Evolutionary conservation across 495 filamentous ascomycete genomes (phyloP).

Genomic region (Podospora australis): DNA sequence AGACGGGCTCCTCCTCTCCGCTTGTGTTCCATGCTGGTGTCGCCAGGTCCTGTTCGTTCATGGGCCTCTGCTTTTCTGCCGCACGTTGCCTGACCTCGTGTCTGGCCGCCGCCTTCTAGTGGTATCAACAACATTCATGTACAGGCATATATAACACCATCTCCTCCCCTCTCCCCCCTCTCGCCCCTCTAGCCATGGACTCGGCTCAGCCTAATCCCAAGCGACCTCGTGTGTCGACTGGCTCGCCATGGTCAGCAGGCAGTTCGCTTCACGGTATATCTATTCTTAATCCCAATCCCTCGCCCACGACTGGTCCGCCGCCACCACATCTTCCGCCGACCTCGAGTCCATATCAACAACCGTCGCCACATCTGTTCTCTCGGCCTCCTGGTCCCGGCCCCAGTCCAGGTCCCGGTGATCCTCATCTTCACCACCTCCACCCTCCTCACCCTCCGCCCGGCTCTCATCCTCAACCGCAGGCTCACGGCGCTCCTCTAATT

Average conservation of each 20-base stretch:
- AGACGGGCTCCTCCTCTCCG: slow-evolving; percentile 10
- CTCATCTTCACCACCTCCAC: neutral
- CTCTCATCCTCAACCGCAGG: neutral
- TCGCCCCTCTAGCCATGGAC: slow-evolving; percentile 41
- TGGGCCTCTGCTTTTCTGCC: slow-evolving; percentile 13
- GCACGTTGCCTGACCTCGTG: slow-evolving; percentile 21
- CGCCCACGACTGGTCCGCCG: slow-evolving; percentile 29
- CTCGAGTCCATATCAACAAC: slow-evolving; percentile 35
- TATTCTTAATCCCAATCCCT: slow-evolving; percentile 39
- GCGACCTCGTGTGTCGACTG: slow-evolving; percentile 40
- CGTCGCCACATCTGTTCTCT: slow-evolving; percentile 31
- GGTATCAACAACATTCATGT: slow-evolving; percentile 35
- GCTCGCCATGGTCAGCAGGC: slow-evolving; percentile 37
- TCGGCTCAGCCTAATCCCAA: slow-evolving; percentile 41
- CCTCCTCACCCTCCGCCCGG: neutral
- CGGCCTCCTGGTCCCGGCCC: slow-evolving; percentile 32
- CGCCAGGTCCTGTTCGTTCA: slow-evolving; percentile 14
- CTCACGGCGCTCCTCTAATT: slow-evolving; percentile 13
- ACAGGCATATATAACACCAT: slow-evolving; percentile 36
- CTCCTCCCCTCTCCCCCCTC: slow-evolving; percentile 8
- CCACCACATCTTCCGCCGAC: slow-evolving; percentile 40
- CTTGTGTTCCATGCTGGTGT: slow-evolving; percentile 24
- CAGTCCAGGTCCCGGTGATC: too few relatives aligned
- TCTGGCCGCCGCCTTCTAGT: slow-evolving; percentile 29
- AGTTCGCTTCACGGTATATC: slow-evolving; percentile 37